These are phyloP conservation scores for Yarrowia osloensis DNA, from an alignment of 805 yeast genomes.

Conservation along the genomic window DNA sequence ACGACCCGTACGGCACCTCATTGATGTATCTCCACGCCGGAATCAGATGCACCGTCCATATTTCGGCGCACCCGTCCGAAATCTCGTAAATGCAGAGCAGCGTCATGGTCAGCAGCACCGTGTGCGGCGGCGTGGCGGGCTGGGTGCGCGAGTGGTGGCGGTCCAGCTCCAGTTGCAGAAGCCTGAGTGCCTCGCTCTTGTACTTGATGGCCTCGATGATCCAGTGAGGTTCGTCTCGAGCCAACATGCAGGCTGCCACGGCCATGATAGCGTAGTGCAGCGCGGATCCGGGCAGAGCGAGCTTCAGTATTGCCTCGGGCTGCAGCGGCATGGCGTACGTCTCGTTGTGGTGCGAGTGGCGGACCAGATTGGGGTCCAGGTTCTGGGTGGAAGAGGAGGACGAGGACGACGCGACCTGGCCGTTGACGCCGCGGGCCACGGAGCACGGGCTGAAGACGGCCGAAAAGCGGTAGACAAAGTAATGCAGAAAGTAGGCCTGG, in stretches of 20 bases:
- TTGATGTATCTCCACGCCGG: slow-evolving; percentile 28
- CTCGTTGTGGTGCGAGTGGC: background rate
- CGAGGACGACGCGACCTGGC: background rate
- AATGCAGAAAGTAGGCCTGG: slow-evolving; percentile 27
- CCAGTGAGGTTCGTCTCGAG: slow-evolving; percentile 19
- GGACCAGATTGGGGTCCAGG: background rate
- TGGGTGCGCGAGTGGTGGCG: slow-evolving; percentile 12
- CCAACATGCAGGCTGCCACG: slow-evolving; percentile 11
- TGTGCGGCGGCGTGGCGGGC: slow-evolving; percentile 8
- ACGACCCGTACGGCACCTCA: slow-evolving; percentile 17
- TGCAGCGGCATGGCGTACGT: slow-evolving; percentile 23
- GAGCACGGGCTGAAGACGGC: slow-evolving; percentile 25
- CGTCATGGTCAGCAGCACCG: slow-evolving; percentile 17
- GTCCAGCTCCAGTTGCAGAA: slow-evolving; percentile 20
- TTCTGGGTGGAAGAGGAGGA: background rate
- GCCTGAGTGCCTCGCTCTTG: slow-evolving; percentile 15
- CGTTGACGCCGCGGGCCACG: background rate
- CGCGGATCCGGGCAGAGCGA: slow-evolving; percentile 7
- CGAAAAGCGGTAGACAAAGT: slow-evolving; percentile 16
- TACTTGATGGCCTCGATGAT: slow-evolving; percentile 26
- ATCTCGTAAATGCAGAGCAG: slow-evolving; percentile 19
- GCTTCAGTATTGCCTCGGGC: slow-evolving; percentile 9
- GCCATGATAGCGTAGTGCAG: slow-evolving; percentile 23
- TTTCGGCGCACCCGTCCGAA: slow-evolving; percentile 12
- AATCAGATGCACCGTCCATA: slow-evolving; percentile 21